Evolutionary conservation across 192 early-diverging fungal species (phyloP).

Genomic region (Chytriomyces confervae): DNA sequence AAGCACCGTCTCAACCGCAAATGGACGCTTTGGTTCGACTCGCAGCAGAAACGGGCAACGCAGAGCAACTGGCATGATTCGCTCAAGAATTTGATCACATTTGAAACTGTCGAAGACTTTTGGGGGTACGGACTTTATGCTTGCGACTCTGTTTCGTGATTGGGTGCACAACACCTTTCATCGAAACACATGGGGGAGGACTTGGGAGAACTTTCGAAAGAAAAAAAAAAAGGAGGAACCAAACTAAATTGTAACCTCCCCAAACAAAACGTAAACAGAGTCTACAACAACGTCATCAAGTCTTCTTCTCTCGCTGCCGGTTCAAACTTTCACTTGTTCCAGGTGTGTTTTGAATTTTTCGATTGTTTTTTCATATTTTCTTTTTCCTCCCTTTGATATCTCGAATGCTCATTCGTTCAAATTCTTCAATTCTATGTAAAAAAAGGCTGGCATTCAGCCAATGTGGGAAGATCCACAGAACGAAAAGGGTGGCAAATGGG

Average conservation of each 20-base stretch:
- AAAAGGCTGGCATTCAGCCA: conserved; percentile 85
- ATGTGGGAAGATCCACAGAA: conserved; percentile 96
- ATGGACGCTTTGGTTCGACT: conserved; percentile 96
- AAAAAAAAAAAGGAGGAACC: not conserved
- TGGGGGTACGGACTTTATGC: conserved; percentile 75
- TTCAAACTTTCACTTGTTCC: conserved; percentile 93
- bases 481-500: conserved; percentile 91
- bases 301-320: conserved; percentile 73
- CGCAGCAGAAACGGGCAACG: conserved; percentile 71
- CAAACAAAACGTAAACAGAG: conserved; percentile 40
- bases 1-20: conserved; percentile 86
- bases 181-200: not conserved
- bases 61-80: conserved; percentile 79
- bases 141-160: conserved; percentile 8
- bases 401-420: not conserved
- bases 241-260: conserved; percentile 10
- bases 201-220: not conserved
- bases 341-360: not conserved
- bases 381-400: not conserved
- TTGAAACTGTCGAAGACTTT: conserved; percentile 95
- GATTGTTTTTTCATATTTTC: too few species aligned
- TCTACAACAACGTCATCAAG: conserved; percentile 87
- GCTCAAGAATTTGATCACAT: conserved; percentile 88
- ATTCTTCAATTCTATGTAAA: conserved; percentile 45
- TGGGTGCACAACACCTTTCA: not conserved